These are phyloP conservation scores for Termitomyces eurrhizus DNA, from an alignment of 768 basidiomycete species.

Conservation along the genomic window DNA sequence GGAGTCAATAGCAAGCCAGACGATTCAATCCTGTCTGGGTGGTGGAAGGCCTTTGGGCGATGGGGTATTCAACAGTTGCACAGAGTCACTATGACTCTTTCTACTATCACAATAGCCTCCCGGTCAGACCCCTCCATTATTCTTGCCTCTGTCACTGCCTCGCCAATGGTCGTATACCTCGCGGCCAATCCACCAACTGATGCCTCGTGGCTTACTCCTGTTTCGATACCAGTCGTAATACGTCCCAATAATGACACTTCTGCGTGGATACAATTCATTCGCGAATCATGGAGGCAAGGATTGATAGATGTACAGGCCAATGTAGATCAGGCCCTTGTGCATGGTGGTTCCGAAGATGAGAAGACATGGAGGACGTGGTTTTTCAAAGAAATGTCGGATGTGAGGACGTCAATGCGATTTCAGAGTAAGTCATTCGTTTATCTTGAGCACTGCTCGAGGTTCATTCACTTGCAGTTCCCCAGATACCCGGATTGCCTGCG, in stretches of 20 bases:
- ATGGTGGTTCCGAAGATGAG: constrained; percentile 44
- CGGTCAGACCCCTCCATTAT: constrained; percentile 32
- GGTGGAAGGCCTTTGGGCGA: constrained; percentile 67
- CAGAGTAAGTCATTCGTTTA: constrained; percentile 41
- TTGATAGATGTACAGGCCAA: constrained; percentile 39
- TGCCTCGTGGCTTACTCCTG: constrained; percentile 51
- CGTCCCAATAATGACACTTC: constrained; percentile 50
- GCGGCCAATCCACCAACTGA: constrained; percentile 49
- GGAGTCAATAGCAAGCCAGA: constrained; percentile 44
- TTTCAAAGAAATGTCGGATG: constrained; percentile 36
- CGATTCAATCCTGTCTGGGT: constrained; percentile 38
- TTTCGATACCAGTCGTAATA: constrained; percentile 49
- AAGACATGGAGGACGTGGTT: constrained; percentile 45
- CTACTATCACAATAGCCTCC: constrained; percentile 46
- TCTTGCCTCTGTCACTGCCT: constrained; percentile 45
- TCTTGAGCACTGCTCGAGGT: constrained; percentile 1
- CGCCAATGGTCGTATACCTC: constrained; percentile 54
- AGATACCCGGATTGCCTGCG: constrained; percentile 60
- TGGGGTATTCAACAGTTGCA: constrained; percentile 60
- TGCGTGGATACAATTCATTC: constrained; percentile 45
- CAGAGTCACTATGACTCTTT: constrained; percentile 52
- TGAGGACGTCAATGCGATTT: constrained; percentile 44
- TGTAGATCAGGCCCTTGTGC: constrained; percentile 40
- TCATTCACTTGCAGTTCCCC: constrained; percentile 6
- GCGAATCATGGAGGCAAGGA: constrained; percentile 56